phyloP scores from a whole-genome alignment of 495 filamentous ascomycete species.

The Hypoxylon cercidicola region DNA sequence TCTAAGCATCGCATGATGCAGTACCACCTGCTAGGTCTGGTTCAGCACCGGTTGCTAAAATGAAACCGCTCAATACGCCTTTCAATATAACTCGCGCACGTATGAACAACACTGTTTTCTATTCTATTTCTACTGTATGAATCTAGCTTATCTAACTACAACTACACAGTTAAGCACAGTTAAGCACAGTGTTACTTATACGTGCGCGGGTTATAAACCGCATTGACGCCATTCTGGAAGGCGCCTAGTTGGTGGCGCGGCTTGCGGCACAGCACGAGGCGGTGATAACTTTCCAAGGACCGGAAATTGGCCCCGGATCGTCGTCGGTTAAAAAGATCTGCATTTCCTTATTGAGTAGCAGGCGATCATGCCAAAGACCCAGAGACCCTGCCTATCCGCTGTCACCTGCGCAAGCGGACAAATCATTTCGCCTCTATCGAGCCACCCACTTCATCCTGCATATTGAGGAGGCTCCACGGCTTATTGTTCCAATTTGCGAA shows the following conservation, averaged over 20 bases:
- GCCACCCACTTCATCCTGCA: conserved; percentile 12
- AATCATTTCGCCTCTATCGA: neutral
- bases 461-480: conserved; percentile 7
- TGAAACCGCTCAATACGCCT: neutral
- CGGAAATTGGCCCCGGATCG: conserved; percentile 23
- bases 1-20: neutral
- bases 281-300: neutral
- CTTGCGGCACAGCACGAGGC: conserved; percentile 20
- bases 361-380: no score
- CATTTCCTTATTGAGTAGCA: conserved; percentile 7
- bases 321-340: conserved; percentile 11
- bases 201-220: no score
- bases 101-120: no score
- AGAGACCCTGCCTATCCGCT: no score
- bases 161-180: no score
- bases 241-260: conserved; percentile 20
- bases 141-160: no score
- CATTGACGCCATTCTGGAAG: no score
- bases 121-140: no score
- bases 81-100: no score
- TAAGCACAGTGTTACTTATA: no score
- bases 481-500: conserved; percentile 7
- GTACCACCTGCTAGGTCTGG: neutral
- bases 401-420: no score
- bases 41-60: neutral